A percentile compares a stretch with the other conserved stretches of the same genome.
Evolutionary conservation across 2,329 filamentous ascomycete genomes (phyloP).

Genomic region (Aspergillus thermomutatus): DNA sequence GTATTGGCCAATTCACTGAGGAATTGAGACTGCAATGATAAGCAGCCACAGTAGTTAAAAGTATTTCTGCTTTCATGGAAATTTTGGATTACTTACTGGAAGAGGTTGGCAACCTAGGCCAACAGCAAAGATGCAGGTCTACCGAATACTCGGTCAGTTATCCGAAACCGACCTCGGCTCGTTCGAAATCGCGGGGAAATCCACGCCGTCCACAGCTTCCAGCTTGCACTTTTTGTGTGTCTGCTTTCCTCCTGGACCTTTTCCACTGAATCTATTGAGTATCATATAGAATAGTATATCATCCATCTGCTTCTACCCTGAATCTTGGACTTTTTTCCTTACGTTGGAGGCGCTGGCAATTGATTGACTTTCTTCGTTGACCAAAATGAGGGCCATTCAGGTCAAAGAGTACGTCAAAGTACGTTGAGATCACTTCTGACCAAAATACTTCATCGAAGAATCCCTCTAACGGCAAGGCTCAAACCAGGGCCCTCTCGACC

Average conservation of each 20-base stretch:
- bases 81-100: no score
- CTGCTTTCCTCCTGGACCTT: not conserved
- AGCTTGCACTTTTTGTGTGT: not conserved
- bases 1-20: not conserved
- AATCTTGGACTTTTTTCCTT: not conserved
- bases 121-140: not conserved
- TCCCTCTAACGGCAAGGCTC: not conserved
- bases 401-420: constrained; percentile 73
- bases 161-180: constrained; percentile 17
- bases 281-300: not conserved
- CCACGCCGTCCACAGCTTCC: not conserved
- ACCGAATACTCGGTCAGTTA: constrained; percentile 1
- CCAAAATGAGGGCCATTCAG: constrained; percentile 71
- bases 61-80: not conserved
- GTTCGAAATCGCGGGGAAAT: constrained; percentile 5
- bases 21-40: not conserved
- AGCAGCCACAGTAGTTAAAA: not conserved
- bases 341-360: not conserved
- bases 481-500: constrained; percentile 69
- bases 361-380: not conserved
- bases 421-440: constrained; percentile 10
- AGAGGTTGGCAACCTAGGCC: not conserved
- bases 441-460: constrained; percentile 3
- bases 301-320: not conserved
- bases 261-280: not conserved